Evolutionary conservation across 1,284 basidiomycete genomes (phyloP).

Genomic region (Sporisorium graminicola): DNA sequence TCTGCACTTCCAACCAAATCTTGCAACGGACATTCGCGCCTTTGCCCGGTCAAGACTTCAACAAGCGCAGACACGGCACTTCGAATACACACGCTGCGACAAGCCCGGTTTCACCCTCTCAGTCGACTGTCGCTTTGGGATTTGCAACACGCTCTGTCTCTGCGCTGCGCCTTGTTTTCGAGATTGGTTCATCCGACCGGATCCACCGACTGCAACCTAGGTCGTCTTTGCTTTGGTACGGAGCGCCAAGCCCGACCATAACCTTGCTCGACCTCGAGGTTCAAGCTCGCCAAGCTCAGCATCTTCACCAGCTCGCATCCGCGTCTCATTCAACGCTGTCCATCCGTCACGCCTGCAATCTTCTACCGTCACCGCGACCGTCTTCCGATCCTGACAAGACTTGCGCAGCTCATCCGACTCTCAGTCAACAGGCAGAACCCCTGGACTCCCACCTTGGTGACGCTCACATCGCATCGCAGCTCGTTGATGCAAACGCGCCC

Average conservation of each 20-base stretch:
- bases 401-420: background rate
- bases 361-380: background rate
- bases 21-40: background rate
- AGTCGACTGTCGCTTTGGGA: background rate
- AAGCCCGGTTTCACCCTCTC: background rate
- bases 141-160: background rate
- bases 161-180: background rate
- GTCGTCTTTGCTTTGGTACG: background rate
- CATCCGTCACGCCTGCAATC: background rate
- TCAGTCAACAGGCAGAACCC: background rate
- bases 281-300: slow-evolving; percentile 8
- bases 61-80: background rate
- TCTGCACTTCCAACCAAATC: slow-evolving; percentile 2
- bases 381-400: background rate
- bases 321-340: background rate
- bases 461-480: background rate
- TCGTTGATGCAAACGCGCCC: background rate
- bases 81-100: background rate
- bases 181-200: slow-evolving; percentile 3
- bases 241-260: slow-evolving; percentile 12
- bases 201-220: background rate
- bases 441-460: background rate
- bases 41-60: background rate
- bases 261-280: slow-evolving; percentile 33
- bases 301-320: background rate